phyloP scores from a whole-genome alignment of 495 filamentous ascomycete species.

The Aspergillus ellipticus region DNA sequence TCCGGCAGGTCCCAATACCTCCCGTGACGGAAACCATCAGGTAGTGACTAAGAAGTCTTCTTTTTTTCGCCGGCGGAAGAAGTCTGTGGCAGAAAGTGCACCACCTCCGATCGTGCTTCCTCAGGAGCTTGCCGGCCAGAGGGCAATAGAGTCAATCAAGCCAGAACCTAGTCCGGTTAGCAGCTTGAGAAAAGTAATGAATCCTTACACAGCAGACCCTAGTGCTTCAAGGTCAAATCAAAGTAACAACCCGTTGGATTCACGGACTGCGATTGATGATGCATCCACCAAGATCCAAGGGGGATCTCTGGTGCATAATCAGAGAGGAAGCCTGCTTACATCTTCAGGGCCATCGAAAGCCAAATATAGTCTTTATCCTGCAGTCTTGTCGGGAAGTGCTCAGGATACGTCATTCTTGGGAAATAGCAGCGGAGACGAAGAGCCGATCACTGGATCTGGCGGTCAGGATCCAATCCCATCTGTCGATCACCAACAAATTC shows the following conservation, averaged over 20 bases:
- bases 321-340: constrained; percentile 24
- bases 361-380: constrained; percentile 27
- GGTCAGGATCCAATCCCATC: constrained; percentile 18
- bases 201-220: constrained; percentile 63
- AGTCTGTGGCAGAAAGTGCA: constrained; percentile 61
- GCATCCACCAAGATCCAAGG: constrained; percentile 16
- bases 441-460: constrained; percentile 17
- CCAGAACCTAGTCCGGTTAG: constrained; percentile 71
- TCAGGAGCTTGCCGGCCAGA: constrained; percentile 27
- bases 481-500: constrained; percentile 15
- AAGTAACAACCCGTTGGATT: constrained; percentile 12
- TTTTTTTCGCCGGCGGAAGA: constrained; percentile 92
- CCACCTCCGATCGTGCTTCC: constrained; percentile 48
- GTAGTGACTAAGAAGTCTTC: constrained; percentile 85
- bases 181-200: constrained; percentile 86
- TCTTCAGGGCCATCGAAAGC: constrained; percentile 19
- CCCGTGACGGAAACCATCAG: constrained; percentile 45
- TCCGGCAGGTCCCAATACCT: constrained; percentile 23
- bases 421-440: constrained; percentile 51
- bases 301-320: constrained; percentile 21
- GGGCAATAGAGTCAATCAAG: constrained; percentile 29
- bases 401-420: constrained; percentile 49
- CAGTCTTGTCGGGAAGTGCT: constrained; percentile 15
- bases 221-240: not conserved
- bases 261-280: constrained; percentile 13